phyloP scores from a whole-genome alignment of 495 filamentous ascomycete species.

The Xylaria curta region DNA sequence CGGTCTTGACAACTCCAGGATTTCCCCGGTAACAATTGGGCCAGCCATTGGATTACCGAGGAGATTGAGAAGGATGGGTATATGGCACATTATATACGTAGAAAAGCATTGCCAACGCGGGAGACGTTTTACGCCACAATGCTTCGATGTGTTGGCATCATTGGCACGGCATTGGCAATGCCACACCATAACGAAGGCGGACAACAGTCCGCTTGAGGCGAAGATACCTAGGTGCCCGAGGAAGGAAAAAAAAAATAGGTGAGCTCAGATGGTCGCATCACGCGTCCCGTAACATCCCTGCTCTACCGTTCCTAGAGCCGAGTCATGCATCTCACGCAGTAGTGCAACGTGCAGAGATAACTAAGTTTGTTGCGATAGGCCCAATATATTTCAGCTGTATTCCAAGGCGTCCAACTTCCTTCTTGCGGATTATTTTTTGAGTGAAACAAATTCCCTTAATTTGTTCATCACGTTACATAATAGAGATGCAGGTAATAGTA shows the following conservation, averaged over 20 bases:
- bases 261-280: constrained; percentile 18
- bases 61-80: not conserved
- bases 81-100: not conserved
- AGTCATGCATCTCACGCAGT: constrained; percentile 8
- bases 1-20: not conserved
- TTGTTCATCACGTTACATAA: not conserved
- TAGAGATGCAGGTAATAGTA: not conserved
- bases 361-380: constrained; percentile 15
- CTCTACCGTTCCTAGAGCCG: not conserved
- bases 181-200: not conserved
- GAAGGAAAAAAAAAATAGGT: not conserved
- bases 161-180: not conserved
- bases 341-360: not conserved
- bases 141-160: constrained; percentile 4
- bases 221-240: not conserved
- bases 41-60: not conserved
- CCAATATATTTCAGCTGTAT: not conserved
- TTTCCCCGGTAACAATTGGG: not conserved
- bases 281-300: not conserved
- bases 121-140: constrained; percentile 1
- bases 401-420: too few species aligned
- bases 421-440: too few species aligned
- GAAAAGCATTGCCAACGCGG: constrained; percentile 1
- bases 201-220: not conserved
- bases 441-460: not conserved